Evolutionary conservation across 768 basidiomycete species (phyloP).

Genomic region (Kwoniella europaea): DNA sequence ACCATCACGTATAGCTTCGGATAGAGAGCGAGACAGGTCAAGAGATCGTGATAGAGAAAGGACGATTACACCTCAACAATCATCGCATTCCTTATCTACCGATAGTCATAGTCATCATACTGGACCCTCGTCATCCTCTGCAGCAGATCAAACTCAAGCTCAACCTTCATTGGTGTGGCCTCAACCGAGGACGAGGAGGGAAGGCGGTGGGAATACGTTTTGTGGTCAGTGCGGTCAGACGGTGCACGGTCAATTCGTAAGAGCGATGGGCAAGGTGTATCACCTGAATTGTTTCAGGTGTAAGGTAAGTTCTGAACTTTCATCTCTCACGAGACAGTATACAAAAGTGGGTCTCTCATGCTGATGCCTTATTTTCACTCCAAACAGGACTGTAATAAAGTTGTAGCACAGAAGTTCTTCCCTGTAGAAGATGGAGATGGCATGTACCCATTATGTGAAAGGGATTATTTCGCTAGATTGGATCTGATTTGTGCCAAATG

Average conservation of each 20-base stretch:
- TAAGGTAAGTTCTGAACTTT: slow-evolving; percentile 67
- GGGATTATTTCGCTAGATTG: slow-evolving; percentile 94
- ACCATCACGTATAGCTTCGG: slow-evolving; percentile 14
- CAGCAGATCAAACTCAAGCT: neutral
- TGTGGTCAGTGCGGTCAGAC: slow-evolving; percentile 59
- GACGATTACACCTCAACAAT: slow-evolving; percentile 20
- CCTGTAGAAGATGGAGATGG: slow-evolving; percentile 91
- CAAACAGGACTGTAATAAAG: slow-evolving; percentile 86
- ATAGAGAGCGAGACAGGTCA: slow-evolving; percentile 10
- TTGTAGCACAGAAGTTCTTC: slow-evolving; percentile 98
- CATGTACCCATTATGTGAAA: slow-evolving; percentile 94
- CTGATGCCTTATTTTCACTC: neutral
- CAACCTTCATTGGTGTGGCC: slow-evolving; percentile 20
- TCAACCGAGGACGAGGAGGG: slow-evolving; percentile 25
- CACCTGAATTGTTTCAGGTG: slow-evolving; percentile 99
- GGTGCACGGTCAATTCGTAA: slow-evolving; percentile 93
- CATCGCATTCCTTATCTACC: slow-evolving; percentile 19
- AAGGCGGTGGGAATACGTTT: slow-evolving; percentile 34
- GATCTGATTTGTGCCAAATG: slow-evolving; percentile 97
- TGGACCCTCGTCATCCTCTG: slow-evolving; percentile 1
- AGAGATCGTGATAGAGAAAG: slow-evolving; percentile 15
- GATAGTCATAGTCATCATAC: neutral
- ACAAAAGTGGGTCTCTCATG: neutral
- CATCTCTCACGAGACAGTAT: neutral
- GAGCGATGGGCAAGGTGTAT: slow-evolving; percentile 89